A percentile compares a stretch with the other conserved stretches of the same genome.
phyloP scores from a whole-genome alignment of 2,329 filamentous ascomycete genomes.

The Tolypocladium sp. region DNA sequence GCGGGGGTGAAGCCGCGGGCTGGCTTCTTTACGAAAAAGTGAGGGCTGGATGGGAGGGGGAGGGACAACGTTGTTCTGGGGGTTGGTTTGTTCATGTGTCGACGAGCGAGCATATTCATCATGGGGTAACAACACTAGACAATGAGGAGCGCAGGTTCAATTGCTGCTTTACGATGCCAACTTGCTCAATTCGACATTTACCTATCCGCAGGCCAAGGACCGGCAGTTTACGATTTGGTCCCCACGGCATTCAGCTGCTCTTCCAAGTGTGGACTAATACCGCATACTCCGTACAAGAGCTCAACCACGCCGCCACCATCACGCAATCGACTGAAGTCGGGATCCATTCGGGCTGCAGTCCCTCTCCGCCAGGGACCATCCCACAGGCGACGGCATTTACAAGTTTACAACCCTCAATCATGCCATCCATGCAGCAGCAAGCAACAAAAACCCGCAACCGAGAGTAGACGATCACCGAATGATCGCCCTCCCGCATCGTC shows the following conservation, averaged over 20 bases:
- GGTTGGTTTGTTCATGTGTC: neutral
- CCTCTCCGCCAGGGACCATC: neutral
- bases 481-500: neutral
- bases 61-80: neutral
- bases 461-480: neutral
- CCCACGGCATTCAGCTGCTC: neutral
- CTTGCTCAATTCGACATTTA: no score
- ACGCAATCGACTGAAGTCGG: neutral
- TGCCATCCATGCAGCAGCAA: neutral
- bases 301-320: neutral
- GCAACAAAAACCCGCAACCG: neutral
- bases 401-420: neutral
- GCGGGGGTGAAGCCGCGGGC: constrained; percentile 21
- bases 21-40: constrained; percentile 32
- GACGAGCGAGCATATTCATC: neutral
- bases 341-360: neutral
- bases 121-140: neutral
- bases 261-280: neutral
- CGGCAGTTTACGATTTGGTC: neutral
- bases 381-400: neutral
- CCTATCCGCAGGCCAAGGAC: neutral
- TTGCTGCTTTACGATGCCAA: neutral
- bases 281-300: neutral
- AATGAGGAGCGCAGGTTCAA: neutral
- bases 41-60: neutral